Evolutionary conservation across 2,329 filamentous ascomycete genomes (phyloP).

Genomic region (Septoria linicola): DNA sequence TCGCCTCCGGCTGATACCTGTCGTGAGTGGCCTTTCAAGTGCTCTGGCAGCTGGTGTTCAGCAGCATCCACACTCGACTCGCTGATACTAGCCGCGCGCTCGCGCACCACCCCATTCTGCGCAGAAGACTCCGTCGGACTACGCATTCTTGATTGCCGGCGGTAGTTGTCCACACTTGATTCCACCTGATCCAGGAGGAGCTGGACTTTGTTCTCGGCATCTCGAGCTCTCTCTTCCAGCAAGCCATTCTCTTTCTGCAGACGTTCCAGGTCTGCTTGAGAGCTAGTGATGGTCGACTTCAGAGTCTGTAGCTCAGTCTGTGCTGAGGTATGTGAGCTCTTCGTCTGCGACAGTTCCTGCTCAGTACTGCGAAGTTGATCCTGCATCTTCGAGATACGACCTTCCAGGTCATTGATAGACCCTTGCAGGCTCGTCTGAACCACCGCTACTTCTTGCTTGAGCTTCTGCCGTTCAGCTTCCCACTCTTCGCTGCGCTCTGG

Average conservation of each 20-base stretch:
- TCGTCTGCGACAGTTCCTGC: constrained; percentile 67
- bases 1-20: constrained; percentile 63
- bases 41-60: constrained; percentile 26
- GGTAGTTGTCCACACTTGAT: constrained; percentile 89
- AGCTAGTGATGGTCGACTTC: constrained; percentile 41
- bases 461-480: constrained; percentile 68
- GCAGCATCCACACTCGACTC: constrained; percentile 40
- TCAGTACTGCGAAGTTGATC: constrained; percentile 66
- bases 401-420: constrained; percentile 68
- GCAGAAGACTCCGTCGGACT: constrained; percentile 28
- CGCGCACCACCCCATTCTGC: constrained; percentile 36
- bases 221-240: constrained; percentile 78
- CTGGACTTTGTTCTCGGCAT: constrained; percentile 91
- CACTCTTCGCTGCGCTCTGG: constrained; percentile 55
- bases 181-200: constrained; percentile 93
- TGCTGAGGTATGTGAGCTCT: constrained; percentile 47
- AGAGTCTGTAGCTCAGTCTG: constrained; percentile 55
- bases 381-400: constrained; percentile 66
- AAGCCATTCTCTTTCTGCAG: constrained; percentile 77
- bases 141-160: constrained; percentile 63
- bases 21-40: constrained; percentile 50
- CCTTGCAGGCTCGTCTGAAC: constrained; percentile 68
- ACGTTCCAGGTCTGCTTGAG: constrained; percentile 71
- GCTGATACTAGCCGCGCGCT: constrained; percentile 51
- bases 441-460: constrained; percentile 67